Base-by-base conservation (phyloP, 257 asterid species). In the Fraxinus excelsior region DNA sequence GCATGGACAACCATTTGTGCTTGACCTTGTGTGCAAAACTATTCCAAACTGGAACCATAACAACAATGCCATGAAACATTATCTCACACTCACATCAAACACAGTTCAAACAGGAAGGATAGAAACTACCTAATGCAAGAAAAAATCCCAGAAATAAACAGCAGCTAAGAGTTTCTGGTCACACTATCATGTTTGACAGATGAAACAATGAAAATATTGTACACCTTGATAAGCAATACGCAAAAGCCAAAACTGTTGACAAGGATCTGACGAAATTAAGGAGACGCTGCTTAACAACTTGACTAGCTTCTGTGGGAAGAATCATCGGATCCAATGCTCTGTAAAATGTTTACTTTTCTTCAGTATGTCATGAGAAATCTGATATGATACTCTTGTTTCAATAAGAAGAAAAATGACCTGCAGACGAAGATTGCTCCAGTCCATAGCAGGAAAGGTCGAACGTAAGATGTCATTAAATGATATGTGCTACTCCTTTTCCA, bases 381-480 rank as follows among this genome's bases (percentile, higher is more conserved):
- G 72, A 44, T 60, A 70, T 21, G 53, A 67, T 23, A 71, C 70
- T 70, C 42, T n/a, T 56, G 75, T 38, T 67, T 76, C 72, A 70
- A 82, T 67, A 72, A 75, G 65, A 83, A 79, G 62, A 69, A 31
- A 67, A 68, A 86, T 81, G 82, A 95, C 99, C 99, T 91, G 97
- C 99, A 96, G 76, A 96, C 84, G 78, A 86, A 82, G 78, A 92
- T 85, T 56, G 95, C 94, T 81, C 96, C 98, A 10, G 76, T 35
- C 98, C 99, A 96, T 29, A 96, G 86, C 76, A 96, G 86, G 85
- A 96, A 70, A 19, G 99, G 97, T 82, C 89, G 98, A 80, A 93
- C 76, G 77, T 91, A 96, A 14, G 90, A 90, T 75, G 92, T 86
- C 69, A 91, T 89, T 73, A 93, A 79, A 85, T 87, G 88, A 87